A percentile compares a stretch with the other conserved stretches of the same genome.
These are phyloP conservation scores for Cordyceps cicadae DNA, from an alignment of 2,329 filamentous ascomycete species.

Conservation along the genomic window DNA sequence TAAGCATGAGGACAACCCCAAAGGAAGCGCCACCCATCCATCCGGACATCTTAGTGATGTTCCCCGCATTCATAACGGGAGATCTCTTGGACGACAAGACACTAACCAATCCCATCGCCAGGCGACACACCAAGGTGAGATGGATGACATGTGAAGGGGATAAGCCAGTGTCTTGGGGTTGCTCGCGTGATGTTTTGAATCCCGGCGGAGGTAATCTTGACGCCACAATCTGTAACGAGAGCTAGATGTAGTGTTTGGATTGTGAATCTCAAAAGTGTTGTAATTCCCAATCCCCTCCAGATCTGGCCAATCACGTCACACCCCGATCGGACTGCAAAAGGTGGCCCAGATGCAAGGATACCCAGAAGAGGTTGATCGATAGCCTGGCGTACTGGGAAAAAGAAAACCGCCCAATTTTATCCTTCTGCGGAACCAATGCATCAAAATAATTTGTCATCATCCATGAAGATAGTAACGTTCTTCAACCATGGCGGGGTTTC, in stretches of 20 bases:
- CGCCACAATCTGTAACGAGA: not conserved
- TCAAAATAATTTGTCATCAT: not conserved
- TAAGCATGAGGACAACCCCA: not conserved
- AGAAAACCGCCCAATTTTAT: not conserved
- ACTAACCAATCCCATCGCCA: not conserved
- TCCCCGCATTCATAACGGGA: constrained; percentile 9
- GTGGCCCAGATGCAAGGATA: not conserved
- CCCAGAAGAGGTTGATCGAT: not conserved
- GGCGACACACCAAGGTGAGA: constrained; percentile 6
- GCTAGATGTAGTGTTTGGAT: not conserved
- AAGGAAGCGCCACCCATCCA: not conserved
- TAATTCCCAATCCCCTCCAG: too few species aligned
- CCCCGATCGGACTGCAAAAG: not conserved
- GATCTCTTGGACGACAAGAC: not conserved
- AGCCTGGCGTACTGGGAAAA: not conserved
- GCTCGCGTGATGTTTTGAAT: not conserved
- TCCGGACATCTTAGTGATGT: constrained; percentile 7
- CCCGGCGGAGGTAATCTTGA: not conserved
- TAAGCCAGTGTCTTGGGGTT: not conserved
- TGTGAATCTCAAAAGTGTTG: not conserved
- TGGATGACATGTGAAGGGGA: constrained; percentile 3
- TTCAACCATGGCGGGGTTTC: not conserved
- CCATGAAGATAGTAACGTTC: not conserved
- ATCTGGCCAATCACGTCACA: not conserved
- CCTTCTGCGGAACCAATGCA: not conserved